A percentile compares a stretch with the other conserved stretches of the same genome.
Conservation (phyloP, 768 basidiomycete species). For the Boletus speciosus region DNA sequence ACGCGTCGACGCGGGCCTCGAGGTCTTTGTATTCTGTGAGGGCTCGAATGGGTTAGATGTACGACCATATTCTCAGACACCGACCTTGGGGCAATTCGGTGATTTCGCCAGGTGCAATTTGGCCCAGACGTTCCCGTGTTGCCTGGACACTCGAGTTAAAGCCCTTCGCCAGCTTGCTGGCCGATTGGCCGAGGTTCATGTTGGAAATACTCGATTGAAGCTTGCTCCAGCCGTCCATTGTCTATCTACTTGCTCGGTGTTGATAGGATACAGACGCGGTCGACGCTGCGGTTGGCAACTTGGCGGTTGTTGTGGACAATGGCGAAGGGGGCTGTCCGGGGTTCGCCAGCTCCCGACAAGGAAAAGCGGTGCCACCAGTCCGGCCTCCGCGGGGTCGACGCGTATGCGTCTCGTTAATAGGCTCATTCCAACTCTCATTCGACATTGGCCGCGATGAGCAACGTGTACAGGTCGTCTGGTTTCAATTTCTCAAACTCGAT, state of each 20-base stretch:
- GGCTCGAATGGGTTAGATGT: neutral
- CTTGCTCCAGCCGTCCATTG: constrained; percentile 62
- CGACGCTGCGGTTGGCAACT: neutral
- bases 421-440: neutral
- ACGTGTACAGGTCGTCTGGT: constrained; percentile 49
- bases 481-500: constrained; percentile 79
- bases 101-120: constrained; percentile 89
- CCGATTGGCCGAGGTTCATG: constrained; percentile 73
- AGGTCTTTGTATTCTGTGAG: constrained; percentile 92
- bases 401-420: constrained; percentile 21
- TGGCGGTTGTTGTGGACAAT: constrained; percentile 2
- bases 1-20: constrained; percentile 90
- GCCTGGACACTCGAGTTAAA: constrained; percentile 83
- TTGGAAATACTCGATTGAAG: constrained; percentile 56
- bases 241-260: neutral
- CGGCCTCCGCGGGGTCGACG: constrained; percentile 16
- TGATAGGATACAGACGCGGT: neutral
- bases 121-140: constrained; percentile 83
- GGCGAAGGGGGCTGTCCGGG: constrained; percentile 8
- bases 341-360: neutral
- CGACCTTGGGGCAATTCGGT: constrained; percentile 91
- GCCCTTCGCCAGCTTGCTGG: constrained; percentile 73
- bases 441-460: constrained; percentile 37
- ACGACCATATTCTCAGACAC: constrained; percentile 5
- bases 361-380: constrained; percentile 23